These are phyloP conservation scores for Ascochyta rabiei DNA, from an alignment of 2,329 filamentous ascomycete species.

Conservation along the genomic window DNA sequence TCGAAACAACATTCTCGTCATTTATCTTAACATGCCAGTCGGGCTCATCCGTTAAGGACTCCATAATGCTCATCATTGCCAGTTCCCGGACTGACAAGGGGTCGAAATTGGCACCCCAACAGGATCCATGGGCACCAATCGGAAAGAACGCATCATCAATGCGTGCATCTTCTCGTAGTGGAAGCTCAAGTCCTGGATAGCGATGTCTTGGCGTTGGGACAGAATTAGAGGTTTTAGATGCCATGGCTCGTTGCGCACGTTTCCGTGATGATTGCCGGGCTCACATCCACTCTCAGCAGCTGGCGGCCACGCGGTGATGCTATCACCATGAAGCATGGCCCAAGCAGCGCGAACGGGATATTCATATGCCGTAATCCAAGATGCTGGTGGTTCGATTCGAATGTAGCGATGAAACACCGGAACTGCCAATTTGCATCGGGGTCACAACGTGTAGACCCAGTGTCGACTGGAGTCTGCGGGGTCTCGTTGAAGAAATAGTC, in stretches of 20 bases:
- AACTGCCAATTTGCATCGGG: too few species aligned
- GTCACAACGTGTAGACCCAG: too few species aligned
- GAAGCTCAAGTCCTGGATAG: conserved; percentile 30
- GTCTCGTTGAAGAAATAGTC: background rate
- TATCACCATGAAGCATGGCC: background rate
- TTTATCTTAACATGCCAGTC: conserved; percentile 51
- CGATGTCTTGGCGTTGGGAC: background rate
- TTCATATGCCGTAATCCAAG: background rate
- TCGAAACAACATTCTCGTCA: conserved; percentile 37
- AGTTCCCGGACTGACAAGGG: conserved; percentile 46
- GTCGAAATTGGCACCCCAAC: conserved; percentile 9
- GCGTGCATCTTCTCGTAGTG: conserved; percentile 12
- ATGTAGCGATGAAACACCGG: too few species aligned
- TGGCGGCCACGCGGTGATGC: background rate
- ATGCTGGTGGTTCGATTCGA: background rate
- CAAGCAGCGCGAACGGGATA: background rate
- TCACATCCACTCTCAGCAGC: background rate
- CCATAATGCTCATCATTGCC: conserved; percentile 49
- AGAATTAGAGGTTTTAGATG: too few species aligned
- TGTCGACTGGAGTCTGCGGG: background rate
- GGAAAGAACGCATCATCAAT: conserved; percentile 9
- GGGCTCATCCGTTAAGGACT: conserved; percentile 49
- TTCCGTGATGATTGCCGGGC: background rate
- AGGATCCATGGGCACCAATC: conserved; percentile 23
- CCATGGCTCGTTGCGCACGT: background rate